These are phyloP conservation scores for Neopestalotiopsis rosae DNA, from an alignment of 2,329 filamentous ascomycete genomes.

Conservation along the genomic window DNA sequence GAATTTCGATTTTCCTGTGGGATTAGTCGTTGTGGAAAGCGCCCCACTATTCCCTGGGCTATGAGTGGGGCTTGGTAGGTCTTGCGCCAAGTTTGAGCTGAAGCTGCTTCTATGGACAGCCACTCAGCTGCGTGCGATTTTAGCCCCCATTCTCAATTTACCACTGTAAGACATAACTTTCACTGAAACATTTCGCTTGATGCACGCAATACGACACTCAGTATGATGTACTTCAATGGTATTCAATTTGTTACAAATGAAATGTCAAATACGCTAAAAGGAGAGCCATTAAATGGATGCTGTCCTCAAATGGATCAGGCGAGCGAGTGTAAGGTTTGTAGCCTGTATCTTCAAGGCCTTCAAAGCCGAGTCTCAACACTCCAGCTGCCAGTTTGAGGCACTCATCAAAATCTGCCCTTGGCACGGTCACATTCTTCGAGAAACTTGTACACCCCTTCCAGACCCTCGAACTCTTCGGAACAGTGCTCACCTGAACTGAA, in stretches of 20 bases:
- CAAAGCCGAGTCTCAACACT: background rate
- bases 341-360: background rate
- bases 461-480: conserved; percentile 57
- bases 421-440: conserved; percentile 61
- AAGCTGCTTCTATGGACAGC: too few species aligned
- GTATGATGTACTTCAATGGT: background rate
- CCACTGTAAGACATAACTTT: background rate
- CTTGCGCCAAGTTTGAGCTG: background rate
- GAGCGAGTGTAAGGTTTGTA: background rate
- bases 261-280: background rate
- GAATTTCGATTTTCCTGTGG: conserved; percentile 14
- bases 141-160: background rate
- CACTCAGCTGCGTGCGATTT: background rate
- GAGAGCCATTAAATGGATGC: background rate
- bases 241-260: background rate
- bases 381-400: background rate
- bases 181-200: background rate
- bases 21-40: conserved; percentile 1
- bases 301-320: background rate
- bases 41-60: conserved; percentile 1
- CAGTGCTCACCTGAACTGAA: conserved; percentile 48
- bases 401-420: conserved; percentile 26
- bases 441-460: conserved; percentile 64
- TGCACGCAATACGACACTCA: background rate
- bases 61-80: background rate